Evolutionary conservation across 495 filamentous ascomycete genomes (phyloP).

Genomic region (Penicillium dipodomyicola): DNA sequence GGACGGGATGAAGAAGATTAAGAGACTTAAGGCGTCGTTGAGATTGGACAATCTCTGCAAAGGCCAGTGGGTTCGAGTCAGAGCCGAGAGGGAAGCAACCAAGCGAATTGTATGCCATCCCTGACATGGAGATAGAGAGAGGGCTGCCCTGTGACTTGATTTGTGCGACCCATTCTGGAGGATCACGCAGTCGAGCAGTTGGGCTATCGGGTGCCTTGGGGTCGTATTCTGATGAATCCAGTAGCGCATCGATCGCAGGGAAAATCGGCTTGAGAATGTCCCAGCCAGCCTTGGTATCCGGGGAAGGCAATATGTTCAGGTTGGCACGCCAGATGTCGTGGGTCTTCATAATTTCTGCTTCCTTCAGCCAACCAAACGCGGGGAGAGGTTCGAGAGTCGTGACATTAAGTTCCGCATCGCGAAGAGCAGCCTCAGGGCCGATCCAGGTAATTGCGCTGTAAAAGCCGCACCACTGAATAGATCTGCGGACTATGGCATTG

Average conservation of each 20-base stretch:
- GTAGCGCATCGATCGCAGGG: constrained; percentile 26
- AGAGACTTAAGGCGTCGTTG: constrained; percentile 49
- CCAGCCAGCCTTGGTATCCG: constrained; percentile 26
- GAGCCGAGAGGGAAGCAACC: constrained; percentile 59
- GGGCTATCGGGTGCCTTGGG: constrained; percentile 9
- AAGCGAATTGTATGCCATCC: constrained; percentile 44
- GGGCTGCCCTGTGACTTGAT: constrained; percentile 43
- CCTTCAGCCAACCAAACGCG: constrained; percentile 58
- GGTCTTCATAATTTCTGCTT: constrained; percentile 47
- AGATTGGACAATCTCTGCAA: constrained; percentile 49
- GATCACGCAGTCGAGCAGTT: constrained; percentile 28
- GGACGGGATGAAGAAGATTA: constrained; percentile 46
- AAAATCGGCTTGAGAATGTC: constrained; percentile 28
- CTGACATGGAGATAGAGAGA: constrained; percentile 49
- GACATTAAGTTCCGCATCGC: constrained; percentile 37
- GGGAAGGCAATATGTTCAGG: constrained; percentile 25
- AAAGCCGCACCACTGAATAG: constrained; percentile 55
- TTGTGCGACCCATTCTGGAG: constrained; percentile 42
- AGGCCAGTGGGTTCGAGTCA: constrained; percentile 41
- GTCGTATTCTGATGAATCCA: constrained; percentile 28
- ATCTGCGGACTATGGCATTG: constrained; percentile 53
- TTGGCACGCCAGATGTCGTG: constrained; percentile 54
- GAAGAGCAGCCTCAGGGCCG: constrained; percentile 41
- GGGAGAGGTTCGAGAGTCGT: constrained; percentile 45
- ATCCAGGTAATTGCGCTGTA: constrained; percentile 56